Conservation (phyloP, 2,329 filamentous ascomycete species). For the Emericellopsis atlantica region DNA sequence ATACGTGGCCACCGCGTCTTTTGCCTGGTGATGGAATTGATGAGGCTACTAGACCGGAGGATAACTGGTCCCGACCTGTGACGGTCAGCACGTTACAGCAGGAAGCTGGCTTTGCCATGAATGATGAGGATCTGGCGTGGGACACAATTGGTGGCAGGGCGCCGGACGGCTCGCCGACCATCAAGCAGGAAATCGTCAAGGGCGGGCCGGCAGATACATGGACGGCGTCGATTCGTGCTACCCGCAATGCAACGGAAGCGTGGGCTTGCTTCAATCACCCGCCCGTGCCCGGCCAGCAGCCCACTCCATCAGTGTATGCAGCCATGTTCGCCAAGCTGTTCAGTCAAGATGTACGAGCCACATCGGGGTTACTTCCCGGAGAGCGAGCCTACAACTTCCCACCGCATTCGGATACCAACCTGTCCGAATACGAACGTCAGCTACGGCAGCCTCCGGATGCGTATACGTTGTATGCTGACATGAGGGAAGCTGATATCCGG, state of each 20-base stretch:
- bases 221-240: conserved; percentile 44
- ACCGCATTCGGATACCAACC: conserved; percentile 28
- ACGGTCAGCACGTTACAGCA: conserved; percentile 40
- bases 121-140: conserved; percentile 32
- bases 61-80: conserved; percentile 40
- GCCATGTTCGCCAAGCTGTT: conserved; percentile 49
- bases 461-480: conserved; percentile 43
- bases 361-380: conserved; percentile 34
- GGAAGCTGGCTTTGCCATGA: conserved; percentile 40
- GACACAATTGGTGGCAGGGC: conserved; percentile 39
- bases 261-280: conserved; percentile 37
- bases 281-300: conserved; percentile 17
- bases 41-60: conserved; percentile 34
- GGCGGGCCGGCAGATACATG: conserved; percentile 21
- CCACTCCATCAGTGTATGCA: conserved; percentile 34
- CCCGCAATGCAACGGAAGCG: conserved; percentile 47
- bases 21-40: conserved; percentile 46
- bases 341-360: conserved; percentile 13
- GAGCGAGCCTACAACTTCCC: conserved; percentile 40
- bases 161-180: conserved; percentile 38
- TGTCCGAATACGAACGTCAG: conserved; percentile 43
- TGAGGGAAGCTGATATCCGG: conserved; percentile 35
- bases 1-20: conserved; percentile 49
- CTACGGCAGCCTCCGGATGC: too few relatives aligned
- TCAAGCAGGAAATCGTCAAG: conserved; percentile 29